Evolutionary conservation across 163 green algal species (phyloP).

Genomic region (Trebouxia gelatinosa): DNA sequence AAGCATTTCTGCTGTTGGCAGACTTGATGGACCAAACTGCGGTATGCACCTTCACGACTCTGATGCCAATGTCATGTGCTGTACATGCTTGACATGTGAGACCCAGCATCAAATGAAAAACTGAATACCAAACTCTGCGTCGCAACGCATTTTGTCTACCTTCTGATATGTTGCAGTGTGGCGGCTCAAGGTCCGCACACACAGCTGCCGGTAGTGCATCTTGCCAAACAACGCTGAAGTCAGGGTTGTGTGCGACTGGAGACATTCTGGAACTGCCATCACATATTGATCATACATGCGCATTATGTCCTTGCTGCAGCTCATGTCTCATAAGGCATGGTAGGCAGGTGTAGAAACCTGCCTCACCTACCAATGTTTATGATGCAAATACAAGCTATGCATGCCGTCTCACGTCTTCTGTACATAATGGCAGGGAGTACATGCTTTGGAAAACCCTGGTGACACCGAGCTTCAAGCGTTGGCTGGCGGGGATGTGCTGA

Average conservation of each 20-base stretch:
- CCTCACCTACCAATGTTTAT: neutral
- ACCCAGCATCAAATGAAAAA: neutral
- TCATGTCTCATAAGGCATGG: neutral
- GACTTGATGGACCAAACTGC: neutral
- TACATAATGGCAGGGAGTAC: neutral
- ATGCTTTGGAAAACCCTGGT: slow-evolving; percentile 1
- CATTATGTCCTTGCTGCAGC: neutral
- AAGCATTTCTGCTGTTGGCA: neutral
- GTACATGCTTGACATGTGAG: neutral
- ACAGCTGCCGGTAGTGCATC: neutral
- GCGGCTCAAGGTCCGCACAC: neutral
- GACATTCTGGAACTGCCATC: too few relatives aligned
- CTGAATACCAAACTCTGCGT: neutral
- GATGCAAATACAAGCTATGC: neutral
- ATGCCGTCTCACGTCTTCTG: neutral
- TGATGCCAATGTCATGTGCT: neutral
- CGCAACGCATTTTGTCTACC: neutral
- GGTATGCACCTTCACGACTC: neutral
- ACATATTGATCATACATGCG: too few relatives aligned
- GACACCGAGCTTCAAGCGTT: neutral
- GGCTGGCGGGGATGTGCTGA: slow-evolving; percentile 2
- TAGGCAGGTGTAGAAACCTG: neutral
- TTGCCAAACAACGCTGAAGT: too few relatives aligned
- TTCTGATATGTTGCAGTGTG: neutral
- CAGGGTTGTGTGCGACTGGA: too few relatives aligned